Conservation (phyloP, 176 grass and related monocot genomes). For the Ensete glaucum region DNA sequence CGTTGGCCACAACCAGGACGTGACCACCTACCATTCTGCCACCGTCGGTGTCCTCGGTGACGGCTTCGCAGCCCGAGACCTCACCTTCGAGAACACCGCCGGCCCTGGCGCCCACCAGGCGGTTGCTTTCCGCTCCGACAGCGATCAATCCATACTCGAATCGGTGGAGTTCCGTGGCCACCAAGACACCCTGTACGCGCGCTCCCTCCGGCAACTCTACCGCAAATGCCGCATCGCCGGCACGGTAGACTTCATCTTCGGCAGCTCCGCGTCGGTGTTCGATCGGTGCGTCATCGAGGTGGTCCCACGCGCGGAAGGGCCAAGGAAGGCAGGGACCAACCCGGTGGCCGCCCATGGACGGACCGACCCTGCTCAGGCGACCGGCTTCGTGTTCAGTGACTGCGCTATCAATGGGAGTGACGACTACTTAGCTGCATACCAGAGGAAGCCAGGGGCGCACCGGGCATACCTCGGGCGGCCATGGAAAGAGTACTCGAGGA, state of each 20-base stretch:
- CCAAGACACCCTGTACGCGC: slow-evolving; percentile 73
- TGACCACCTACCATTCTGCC: slow-evolving; percentile 47
- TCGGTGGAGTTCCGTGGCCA: slow-evolving; percentile 63
- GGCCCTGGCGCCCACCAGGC: slow-evolving; percentile 61
- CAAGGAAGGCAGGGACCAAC: slow-evolving; percentile 43
- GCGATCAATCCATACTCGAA: slow-evolving; percentile 67
- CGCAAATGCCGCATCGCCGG: slow-evolving; percentile 46
- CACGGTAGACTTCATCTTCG: slow-evolving; percentile 75
- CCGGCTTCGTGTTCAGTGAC: slow-evolving; percentile 61
- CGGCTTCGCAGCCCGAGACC: slow-evolving; percentile 48
- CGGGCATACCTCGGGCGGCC: slow-evolving; percentile 67
- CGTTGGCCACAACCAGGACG: slow-evolving; percentile 29
- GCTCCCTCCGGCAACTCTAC: slow-evolving; percentile 70
- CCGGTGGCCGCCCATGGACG: slow-evolving; percentile 68
- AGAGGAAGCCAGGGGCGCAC: slow-evolving; percentile 37
- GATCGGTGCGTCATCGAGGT: slow-evolving; percentile 55
- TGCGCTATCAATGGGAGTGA: slow-evolving; percentile 46
- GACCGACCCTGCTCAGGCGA: slow-evolving; percentile 63
- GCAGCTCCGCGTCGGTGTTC: slow-evolving; percentile 61
- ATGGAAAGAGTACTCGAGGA: slow-evolving; percentile 81
- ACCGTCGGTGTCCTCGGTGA: slow-evolving; percentile 45
- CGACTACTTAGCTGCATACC: slow-evolving; percentile 40
- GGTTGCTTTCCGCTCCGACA: slow-evolving; percentile 62
- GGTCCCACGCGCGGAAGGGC: slow-evolving; percentile 42
- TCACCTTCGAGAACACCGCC: slow-evolving; percentile 66